Base-by-base conservation (phyloP, 148 eudicot genomes). In the Persicaria tinctoria region DNA sequence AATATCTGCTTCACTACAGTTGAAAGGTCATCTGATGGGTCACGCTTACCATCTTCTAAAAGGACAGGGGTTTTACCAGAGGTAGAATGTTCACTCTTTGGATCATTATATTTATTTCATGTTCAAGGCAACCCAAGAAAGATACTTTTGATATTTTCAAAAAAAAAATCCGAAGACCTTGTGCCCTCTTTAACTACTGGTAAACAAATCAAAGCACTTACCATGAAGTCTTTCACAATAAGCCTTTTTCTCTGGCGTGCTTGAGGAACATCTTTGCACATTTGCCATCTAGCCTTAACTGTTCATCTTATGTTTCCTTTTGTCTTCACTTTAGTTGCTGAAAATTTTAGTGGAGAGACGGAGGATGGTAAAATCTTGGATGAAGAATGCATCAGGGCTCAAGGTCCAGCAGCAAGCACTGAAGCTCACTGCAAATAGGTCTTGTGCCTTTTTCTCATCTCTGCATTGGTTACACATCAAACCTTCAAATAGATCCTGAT, bases 381-480 rank as follows among this genome's bases (percentile, higher is more conserved):
- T 90, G 71, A 96, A 88, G 75, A 79, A 84, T 56, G 97, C 97
- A 79, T 70, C 91, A 46, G 97, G 97, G 71, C 88, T 92, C 75
- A 85, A 92, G 86, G 90, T 72, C 51, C 92, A 86, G 73, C 99
- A 96, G 82, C 99, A 89, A 86, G 99, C 99, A 70, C 89, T 96
- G 54, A 96, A 96, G 82, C 97, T 96, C 50, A 96, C 97, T 63
- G 99, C 99, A 76, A 96, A 96, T 82, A 96, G 97, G 99, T 92
- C 62, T 14, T 49, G 48, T 55, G 12, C 32, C 82, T 78, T 60
- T 75, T 46, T 8, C n/a, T 48, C 68, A 48, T 72, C 74, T 55
- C 23, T 76, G 45, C 57, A 12, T 23, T n/a, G 45, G 10, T 12
- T 45, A 57, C 27, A 12, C 66, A 20, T 23, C 41, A 23, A 41